Evolutionary conservation across 2,329 filamentous ascomycete genomes (phyloP).

Genomic region (Dactylellina parvicollis): DNA sequence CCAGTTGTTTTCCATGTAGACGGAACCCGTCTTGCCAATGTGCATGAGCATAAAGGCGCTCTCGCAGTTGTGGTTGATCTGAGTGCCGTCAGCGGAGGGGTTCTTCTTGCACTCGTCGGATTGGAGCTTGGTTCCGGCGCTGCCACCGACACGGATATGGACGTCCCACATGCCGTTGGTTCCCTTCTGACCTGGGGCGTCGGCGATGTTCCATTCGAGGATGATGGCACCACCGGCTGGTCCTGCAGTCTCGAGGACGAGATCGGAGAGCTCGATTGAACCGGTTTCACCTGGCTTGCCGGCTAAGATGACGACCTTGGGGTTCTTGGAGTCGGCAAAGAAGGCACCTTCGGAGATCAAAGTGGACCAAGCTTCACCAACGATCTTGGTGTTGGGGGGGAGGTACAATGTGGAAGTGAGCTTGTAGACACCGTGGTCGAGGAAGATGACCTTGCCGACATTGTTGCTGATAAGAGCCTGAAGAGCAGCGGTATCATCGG

Average conservation of each 20-base stretch:
- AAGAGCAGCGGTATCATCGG: slow-evolving; percentile 87
- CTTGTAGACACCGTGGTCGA: slow-evolving; percentile 78
- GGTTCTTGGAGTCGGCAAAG: slow-evolving; percentile 69
- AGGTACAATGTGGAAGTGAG: slow-evolving; percentile 69
- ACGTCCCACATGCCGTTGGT: slow-evolving; percentile 81
- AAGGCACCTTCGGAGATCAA: slow-evolving; percentile 68
- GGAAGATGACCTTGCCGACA: slow-evolving; percentile 74
- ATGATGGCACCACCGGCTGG: slow-evolving; percentile 74
- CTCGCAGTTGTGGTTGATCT: slow-evolving; percentile 60
- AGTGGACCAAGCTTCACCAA: slow-evolving; percentile 70
- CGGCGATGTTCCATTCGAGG: slow-evolving; percentile 77
- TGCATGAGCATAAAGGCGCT: slow-evolving; percentile 63
- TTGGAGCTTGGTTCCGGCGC: slow-evolving; percentile 83
- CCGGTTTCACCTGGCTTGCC: slow-evolving; percentile 72
- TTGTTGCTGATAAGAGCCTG: slow-evolving; percentile 73
- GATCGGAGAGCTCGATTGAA: slow-evolving; percentile 75
- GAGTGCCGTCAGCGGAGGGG: slow-evolving; percentile 57
- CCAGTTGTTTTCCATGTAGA: slow-evolving; percentile 66
- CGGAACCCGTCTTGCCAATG: slow-evolving; percentile 59
- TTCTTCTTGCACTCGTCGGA: slow-evolving; percentile 79
- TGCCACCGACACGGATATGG: slow-evolving; percentile 92
- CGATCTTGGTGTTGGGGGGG: slow-evolving; percentile 64
- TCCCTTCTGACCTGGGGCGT: slow-evolving; percentile 59
- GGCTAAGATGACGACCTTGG: slow-evolving; percentile 74
- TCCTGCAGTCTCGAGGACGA: slow-evolving; percentile 75